Conservation (phyloP, 163 green algal genomes). For the Smithsoniella earleae region DNA sequence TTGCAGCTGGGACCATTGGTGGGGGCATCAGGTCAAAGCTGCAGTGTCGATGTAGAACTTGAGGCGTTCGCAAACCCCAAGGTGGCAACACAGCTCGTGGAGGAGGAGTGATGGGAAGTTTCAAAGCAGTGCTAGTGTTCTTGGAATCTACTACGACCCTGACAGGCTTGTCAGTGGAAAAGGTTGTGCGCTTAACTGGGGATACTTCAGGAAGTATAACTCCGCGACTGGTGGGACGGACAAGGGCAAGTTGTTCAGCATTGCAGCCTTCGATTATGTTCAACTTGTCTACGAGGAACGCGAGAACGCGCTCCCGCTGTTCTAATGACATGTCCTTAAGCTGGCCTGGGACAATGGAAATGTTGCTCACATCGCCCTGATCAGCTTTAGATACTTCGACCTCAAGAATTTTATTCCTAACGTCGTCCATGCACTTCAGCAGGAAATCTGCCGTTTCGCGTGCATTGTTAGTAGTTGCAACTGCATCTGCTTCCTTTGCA, state of each 20-base stretch:
- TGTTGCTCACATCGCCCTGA: neutral
- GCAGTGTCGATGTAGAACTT: neutral
- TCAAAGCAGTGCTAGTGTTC: neutral
- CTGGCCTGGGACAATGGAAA: constrained; percentile 31
- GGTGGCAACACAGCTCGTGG: neutral
- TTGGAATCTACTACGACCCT: constrained; percentile 15
- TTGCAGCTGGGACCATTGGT: neutral
- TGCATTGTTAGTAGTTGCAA: neutral
- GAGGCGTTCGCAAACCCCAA: neutral
- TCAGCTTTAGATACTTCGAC: neutral
- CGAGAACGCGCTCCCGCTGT: constrained; percentile 47
- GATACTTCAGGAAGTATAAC: neutral
- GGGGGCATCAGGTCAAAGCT: neutral
- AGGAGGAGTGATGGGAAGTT: neutral
- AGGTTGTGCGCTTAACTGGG: neutral
- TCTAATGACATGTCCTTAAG: constrained; percentile 42
- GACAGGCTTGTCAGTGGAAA: neutral
- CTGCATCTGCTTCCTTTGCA: neutral
- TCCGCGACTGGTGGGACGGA: neutral
- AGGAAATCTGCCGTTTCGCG: constrained; percentile 42
- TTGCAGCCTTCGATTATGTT: constrained; percentile 32
- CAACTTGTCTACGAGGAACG: constrained; percentile 44
- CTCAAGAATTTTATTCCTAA: constrained; percentile 38
- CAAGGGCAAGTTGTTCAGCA: neutral
- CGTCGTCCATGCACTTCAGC: constrained; percentile 43